Base-by-base conservation (phyloP, 2,329 filamentous ascomycete genomes). In the Xylaria sp. region DNA sequence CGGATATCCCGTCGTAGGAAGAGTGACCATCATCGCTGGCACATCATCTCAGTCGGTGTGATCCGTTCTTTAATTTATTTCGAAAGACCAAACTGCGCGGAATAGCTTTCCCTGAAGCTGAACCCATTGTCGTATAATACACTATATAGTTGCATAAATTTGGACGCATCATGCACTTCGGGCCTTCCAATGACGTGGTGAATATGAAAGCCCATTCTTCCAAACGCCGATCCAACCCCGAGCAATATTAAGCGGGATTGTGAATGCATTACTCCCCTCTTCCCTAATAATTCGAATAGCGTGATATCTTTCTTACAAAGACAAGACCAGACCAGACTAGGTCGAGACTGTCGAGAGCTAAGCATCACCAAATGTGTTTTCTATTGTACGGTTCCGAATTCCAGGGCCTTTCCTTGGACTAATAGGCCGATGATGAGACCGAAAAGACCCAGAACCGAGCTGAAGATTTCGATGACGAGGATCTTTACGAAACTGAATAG, bases 401-500 rank as follows among this genome's bases (percentile, higher is more conserved):
- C 92, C 27, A 84, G 79, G 29, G 96, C 94, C 82, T 96, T 97
- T 79, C 91, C 88, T 68, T 93, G 93, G 61, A 98, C 88, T 73
- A 99, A 86, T 64, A 99, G 87, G 54, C 97, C 96, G 74, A 99
- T 91, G 78, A 99, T 99, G 72, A 99, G 87, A 68, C 96, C 97
- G 78, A 99, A 99, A 3, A 99, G 89, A 72, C 97, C 96, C 12
- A 99, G 87, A 58, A 99, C 95, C 48, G 95, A 98, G 80, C 94
- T 98, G 86, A 99, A 99, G 80, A 99, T 99, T 83, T 99, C 97
- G 78, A 99, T 97, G 75, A 99, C 95, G 61, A 99, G 90, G 75
- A 99, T 97, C 85, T 97, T 98, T 83, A 99, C 95, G 82, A 99
- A 99, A 63, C 94, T 97, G 25, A 2, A 65, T 8, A 60, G 12